A percentile compares a stretch with the other conserved stretches of the same genome.
Evolutionary conservation across 2,329 filamentous ascomycete species (phyloP).

Genomic region (Monosporascus ibericus): DNA sequence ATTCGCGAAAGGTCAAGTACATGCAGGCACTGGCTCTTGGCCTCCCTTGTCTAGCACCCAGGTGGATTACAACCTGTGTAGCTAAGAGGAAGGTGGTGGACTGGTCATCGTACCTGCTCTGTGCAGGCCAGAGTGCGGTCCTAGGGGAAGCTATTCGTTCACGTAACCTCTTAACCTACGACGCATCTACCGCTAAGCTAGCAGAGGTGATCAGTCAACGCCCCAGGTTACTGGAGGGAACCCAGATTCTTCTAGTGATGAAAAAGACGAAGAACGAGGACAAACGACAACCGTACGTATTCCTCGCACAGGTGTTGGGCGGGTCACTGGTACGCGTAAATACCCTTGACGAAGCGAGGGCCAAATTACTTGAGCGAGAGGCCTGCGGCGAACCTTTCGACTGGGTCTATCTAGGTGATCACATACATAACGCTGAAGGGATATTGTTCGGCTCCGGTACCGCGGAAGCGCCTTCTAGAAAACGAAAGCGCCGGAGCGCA

Average conservation of each 20-base stretch:
- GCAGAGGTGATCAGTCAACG: constrained; percentile 51
- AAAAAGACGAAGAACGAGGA: constrained; percentile 56
- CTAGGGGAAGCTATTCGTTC: constrained; percentile 74
- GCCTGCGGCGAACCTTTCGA: constrained; percentile 50
- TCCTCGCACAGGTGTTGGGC: constrained; percentile 73
- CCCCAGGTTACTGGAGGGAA: constrained; percentile 56
- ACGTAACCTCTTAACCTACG: constrained; percentile 58
- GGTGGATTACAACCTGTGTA: constrained; percentile 74
- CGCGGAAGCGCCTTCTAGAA: constrained; percentile 31
- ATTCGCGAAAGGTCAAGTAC: constrained; percentile 85
- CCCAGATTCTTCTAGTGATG: constrained; percentile 67
- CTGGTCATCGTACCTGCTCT: constrained; percentile 78
- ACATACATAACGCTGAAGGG: constrained; percentile 44
- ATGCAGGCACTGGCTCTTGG: constrained; percentile 90
- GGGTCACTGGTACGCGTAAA: constrained; percentile 62
- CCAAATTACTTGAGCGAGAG: constrained; percentile 47
- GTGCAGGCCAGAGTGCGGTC: constrained; percentile 72
- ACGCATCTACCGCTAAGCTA: constrained; percentile 51
- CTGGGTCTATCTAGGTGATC: constrained; percentile 74
- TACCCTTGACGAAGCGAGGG: constrained; percentile 59
- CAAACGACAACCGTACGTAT: constrained; percentile 66
- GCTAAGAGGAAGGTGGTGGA: constrained; percentile 55
- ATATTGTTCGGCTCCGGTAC: constrained; percentile 35
- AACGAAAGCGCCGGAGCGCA: constrained; percentile 39
- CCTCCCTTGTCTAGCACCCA: constrained; percentile 74